A percentile compares a stretch with the other conserved stretches of the same genome.
These are phyloP conservation scores for Decorospora gaudefroyi DNA, from an alignment of 2,329 filamentous ascomycete species.

Conservation along the genomic window DNA sequence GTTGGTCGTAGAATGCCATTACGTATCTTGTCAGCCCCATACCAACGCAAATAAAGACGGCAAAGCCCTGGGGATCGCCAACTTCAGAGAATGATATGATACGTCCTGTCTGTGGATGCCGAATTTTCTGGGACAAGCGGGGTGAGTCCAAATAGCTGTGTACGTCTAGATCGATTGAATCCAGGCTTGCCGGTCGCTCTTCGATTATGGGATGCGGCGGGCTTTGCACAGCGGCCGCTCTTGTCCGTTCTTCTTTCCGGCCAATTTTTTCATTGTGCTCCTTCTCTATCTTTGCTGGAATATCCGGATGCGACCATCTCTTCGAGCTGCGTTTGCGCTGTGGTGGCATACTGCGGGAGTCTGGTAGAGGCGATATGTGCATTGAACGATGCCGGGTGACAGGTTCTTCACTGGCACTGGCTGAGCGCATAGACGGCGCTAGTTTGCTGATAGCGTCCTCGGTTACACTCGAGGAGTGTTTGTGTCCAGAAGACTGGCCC, in stretches of 20 bases:
- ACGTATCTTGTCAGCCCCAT: conserved; percentile 97
- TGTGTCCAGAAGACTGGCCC: conserved; percentile 28
- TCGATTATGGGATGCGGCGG: conserved; percentile 60
- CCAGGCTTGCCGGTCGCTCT: conserved; percentile 75
- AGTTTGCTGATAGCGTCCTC: conserved; percentile 24
- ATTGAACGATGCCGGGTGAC: conserved; percentile 37
- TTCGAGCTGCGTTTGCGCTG: conserved; percentile 45
- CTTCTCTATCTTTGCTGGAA: conserved; percentile 47
- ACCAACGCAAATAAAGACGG: conserved; percentile 94
- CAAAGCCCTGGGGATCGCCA: conserved; percentile 86
- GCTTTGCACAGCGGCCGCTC: conserved; percentile 32
- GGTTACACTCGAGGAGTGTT: conserved; percentile 35
- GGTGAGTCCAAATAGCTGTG: conserved; percentile 81
- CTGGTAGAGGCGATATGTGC: conserved; percentile 26
- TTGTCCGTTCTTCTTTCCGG: conserved; percentile 23
- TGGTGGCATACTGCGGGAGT: conserved; percentile 35
- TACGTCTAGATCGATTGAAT: conserved; percentile 88
- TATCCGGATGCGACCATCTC: conserved; percentile 48
- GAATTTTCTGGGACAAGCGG: conserved; percentile 83
- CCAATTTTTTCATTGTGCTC: conserved; percentile 42
- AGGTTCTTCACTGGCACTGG: conserved; percentile 43
- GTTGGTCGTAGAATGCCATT: conserved; percentile 95
- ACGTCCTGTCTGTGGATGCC: conserved; percentile 81
- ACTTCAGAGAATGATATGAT: conserved; percentile 96
- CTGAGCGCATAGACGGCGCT: conserved; percentile 26